Evolutionary conservation across 768 basidiomycete genomes (phyloP), one percentile per base, ranked within the genome.

Genomic region (Erythrobasidium yunnanense): DNA sequence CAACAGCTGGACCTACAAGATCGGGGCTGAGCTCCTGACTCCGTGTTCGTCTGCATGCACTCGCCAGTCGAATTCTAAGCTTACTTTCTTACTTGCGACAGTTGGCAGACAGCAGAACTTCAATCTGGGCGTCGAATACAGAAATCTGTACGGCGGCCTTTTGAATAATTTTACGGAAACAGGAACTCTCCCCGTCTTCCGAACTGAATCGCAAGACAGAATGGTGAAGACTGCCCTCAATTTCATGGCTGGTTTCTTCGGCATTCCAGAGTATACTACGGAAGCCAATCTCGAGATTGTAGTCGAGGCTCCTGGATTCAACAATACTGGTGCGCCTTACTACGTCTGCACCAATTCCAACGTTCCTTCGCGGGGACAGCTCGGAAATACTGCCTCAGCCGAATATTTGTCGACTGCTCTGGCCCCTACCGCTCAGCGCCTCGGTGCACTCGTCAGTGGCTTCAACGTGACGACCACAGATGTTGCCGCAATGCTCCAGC

Each of bases 131-230:
- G 74, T 74, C 1, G 63, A 62, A 17, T 58, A 67, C 22, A n/a
- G 74, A 30, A 69, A 72, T 55, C 66, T 71, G 22, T 75, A 74
- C 56, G 74, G 74, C 20, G 86, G 83, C 76, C 78, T 88, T 38
- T 69, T 90, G 3, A 79, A 86, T 82, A 81, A 83, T 81, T 6
- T 67, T 11, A 75, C 88, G 84, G 72, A 83, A 81, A 68, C 70
- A 6, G 65, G 65, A 17, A 65, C 74, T 1, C 69, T 81, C 7
- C 81, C 81, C 7, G 80, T 82, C 38, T 82, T 81, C 76, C 77
- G 81, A 22, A 82, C 81, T 0, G 81, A 81, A 68, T 80, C 79
- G 1, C 80, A 81, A 70, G 78, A 80, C 69, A 77, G 81, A 27
- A 82, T 82, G 81, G 74, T 82, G 60, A 76, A 80, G 22, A 81